phyloP scores from a whole-genome alignment of 108 stramenopile species.

The Aurantiochytrium sp. region DNA sequence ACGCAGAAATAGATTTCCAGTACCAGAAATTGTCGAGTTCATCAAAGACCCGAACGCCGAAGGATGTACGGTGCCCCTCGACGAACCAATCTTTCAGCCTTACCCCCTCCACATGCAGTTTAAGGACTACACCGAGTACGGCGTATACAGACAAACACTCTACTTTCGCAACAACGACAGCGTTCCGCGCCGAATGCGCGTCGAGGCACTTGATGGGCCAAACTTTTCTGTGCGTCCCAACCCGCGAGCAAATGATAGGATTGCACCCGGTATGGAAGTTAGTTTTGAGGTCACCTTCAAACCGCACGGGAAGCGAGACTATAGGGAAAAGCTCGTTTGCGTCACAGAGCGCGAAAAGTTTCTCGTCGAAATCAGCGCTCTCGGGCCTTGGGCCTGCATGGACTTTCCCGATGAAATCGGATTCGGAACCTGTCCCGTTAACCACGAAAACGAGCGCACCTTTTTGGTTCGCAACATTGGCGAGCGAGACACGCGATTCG shows the following conservation, averaged over 20 bases:
- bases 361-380: constrained; percentile 45
- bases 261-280: constrained; percentile 59
- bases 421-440: constrained; percentile 43
- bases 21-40: not conserved
- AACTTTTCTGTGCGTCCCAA: constrained; percentile 37
- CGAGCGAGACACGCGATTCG: constrained; percentile 26
- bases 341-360: constrained; percentile 59
- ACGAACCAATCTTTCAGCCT: not conserved
- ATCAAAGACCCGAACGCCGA: not conserved
- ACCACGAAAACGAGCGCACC: constrained; percentile 28
- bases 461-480: constrained; percentile 55
- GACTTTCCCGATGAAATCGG: constrained; percentile 49
- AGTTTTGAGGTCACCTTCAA: constrained; percentile 48
- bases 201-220: constrained; percentile 41
- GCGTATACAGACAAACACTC: not conserved
- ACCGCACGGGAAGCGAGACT: constrained; percentile 54
- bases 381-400: constrained; percentile 44
- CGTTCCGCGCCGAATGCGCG: constrained; percentile 48
- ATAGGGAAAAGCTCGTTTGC: constrained; percentile 44
- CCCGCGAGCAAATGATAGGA: constrained; percentile 26
- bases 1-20: not conserved
- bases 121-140: not conserved
- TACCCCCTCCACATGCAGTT: constrained; percentile 4
- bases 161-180: constrained; percentile 33
- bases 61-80: not conserved